Evolutionary conservation across 2,329 filamentous ascomycete genomes (phyloP).

Genomic region (Aspergillus sp.): DNA sequence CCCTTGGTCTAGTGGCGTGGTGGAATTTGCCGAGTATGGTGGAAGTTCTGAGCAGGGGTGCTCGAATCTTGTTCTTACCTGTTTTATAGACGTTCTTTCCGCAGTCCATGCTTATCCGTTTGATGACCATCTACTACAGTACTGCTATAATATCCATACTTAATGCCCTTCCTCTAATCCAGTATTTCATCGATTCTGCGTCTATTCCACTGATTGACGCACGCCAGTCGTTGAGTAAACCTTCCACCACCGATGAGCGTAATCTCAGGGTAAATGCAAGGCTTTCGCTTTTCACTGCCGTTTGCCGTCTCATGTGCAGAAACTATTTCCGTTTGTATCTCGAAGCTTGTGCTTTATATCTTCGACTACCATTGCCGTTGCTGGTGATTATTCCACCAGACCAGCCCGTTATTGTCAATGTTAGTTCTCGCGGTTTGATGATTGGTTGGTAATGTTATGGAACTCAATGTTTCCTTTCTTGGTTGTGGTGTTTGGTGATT

Average conservation of each 20-base stretch:
- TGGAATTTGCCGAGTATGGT: neutral
- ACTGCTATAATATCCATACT: no score
- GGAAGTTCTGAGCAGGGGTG: constrained; percentile 18
- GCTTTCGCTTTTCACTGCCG: neutral
- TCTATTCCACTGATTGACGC: neutral
- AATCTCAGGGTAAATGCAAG: neutral
- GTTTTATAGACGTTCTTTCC: constrained; percentile 29
- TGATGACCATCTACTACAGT: constrained; percentile 7
- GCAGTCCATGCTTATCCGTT: constrained; percentile 14
- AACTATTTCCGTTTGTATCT: neutral
- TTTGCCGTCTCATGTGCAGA: neutral
- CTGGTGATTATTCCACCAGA: no score
- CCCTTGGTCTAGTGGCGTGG: constrained; percentile 14
- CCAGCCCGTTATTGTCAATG: no score
- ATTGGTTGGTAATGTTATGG: no score
- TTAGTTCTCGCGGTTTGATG: no score
- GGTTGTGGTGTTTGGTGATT: no score
- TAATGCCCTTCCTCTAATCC: neutral
- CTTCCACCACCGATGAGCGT: neutral
- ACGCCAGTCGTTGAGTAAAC: neutral
- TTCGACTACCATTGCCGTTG: no score
- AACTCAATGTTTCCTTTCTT: no score
- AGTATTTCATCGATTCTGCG: neutral
- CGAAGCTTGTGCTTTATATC: no score
- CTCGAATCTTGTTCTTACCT: constrained; percentile 14